A percentile compares a stretch with the other conserved stretches of the same genome.
Conservation (phyloP, 139 green algal species). For the Prasinococcaceae sp. region DNA sequence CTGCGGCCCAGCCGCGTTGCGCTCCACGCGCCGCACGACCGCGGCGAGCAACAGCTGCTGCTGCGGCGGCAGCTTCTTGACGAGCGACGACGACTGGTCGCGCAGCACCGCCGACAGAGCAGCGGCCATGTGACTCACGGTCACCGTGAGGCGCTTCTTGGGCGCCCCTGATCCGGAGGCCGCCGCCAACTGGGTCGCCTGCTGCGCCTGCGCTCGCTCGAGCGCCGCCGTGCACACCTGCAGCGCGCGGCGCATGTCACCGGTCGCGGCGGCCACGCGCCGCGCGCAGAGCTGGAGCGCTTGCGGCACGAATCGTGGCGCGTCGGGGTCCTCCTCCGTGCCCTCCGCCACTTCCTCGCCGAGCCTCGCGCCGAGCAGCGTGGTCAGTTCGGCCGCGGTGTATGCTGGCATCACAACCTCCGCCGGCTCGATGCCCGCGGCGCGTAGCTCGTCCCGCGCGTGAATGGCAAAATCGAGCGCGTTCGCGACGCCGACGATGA, state of each 20-base stretch:
- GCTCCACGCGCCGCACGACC: not conserved
- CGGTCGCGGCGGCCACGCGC: constrained; percentile 10
- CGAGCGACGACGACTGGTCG: constrained; percentile 7
- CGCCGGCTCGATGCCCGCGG: too few relatives aligned
- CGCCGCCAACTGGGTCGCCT: not conserved
- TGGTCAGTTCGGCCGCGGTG: too few relatives aligned
- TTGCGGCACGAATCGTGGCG: too few relatives aligned
- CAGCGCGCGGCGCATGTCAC: constrained; percentile 18
- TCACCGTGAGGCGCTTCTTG: not conserved
- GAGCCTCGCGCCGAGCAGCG: too few relatives aligned
- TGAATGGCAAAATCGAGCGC: constrained; percentile 8
- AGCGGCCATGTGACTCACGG: constrained; percentile 9
- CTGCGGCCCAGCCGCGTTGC: too few relatives aligned
- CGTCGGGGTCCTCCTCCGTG: too few relatives aligned
- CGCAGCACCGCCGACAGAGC: constrained; percentile 3
- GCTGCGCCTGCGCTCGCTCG: not conserved
- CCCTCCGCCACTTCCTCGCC: too few relatives aligned
- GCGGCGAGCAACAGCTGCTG: constrained; percentile 19
- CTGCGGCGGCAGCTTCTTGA: constrained; percentile 6
- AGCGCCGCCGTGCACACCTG: constrained; percentile 4
- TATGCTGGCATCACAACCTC: too few relatives aligned
- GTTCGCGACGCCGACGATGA: constrained; percentile 17
- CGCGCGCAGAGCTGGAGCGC: constrained; percentile 5
- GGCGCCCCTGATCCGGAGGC: not conserved
- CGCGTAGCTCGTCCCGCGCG: too few relatives aligned